phyloP scores from a whole-genome alignment of 202 grass and related monocot species.

The Elaeis oleifera region DNA sequence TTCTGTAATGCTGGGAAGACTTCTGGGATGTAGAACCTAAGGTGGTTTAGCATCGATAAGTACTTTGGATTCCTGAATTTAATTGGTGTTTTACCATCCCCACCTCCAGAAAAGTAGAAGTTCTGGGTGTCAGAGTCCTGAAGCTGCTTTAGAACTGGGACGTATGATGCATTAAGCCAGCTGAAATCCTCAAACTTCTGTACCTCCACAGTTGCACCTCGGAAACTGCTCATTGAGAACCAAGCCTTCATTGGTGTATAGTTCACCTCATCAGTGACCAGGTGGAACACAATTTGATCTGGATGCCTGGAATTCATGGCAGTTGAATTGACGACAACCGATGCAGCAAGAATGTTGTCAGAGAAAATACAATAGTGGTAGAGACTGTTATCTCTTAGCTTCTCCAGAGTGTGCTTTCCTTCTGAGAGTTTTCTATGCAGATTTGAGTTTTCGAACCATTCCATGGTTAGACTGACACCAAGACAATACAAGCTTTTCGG shows the following conservation, averaged over 20 bases:
- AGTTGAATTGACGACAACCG: conserved; percentile 88
- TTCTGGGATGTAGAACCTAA: conserved; percentile 95
- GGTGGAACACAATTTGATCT: conserved; percentile 80
- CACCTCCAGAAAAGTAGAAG: conserved; percentile 90
- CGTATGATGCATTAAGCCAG: conserved; percentile 94
- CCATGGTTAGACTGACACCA: conserved; percentile 71
- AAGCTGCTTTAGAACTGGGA: conserved; percentile 90
- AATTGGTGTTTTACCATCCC: conserved; percentile 59
- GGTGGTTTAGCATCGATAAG: conserved; percentile 96
- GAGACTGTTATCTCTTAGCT: conserved; percentile 71
- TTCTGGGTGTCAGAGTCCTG: conserved; percentile 80
- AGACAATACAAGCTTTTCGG: conserved; percentile 95
- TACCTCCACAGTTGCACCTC: conserved; percentile 78
- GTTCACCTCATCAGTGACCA: conserved; percentile 95
- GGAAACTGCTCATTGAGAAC: conserved; percentile 76
- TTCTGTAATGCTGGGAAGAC: conserved; percentile 81
- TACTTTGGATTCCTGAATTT: conserved; percentile 99
- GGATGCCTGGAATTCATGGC: conserved; percentile 63
- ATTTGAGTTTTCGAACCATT: conserved; percentile 68
- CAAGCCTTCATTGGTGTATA: conserved; percentile 87
- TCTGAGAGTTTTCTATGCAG: conserved; percentile 59
- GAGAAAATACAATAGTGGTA: conserved; percentile 97
- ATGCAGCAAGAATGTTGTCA: conserved; percentile 85
- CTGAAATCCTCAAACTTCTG: conserved; percentile 86
- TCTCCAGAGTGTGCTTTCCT: conserved; percentile 47